Percentiles rank a stretch among this genome's conserved stretches.
Evolutionary conservation across 345 rosid species (phyloP).

Genomic region (Euclidium syriacum): DNA sequence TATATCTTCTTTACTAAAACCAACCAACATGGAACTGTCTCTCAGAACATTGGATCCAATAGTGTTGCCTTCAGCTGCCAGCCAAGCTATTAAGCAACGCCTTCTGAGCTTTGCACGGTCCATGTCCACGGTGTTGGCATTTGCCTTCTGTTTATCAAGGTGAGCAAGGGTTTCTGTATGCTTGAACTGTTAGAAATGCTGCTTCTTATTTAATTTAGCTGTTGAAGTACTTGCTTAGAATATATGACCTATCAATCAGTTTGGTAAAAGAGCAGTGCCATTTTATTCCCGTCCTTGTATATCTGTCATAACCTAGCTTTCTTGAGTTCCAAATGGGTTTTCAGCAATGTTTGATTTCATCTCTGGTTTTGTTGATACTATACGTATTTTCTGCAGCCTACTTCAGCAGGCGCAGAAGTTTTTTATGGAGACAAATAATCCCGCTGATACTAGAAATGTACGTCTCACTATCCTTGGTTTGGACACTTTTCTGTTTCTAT

Average conservation of each 20-base stretch:
- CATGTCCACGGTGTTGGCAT: conserved; percentile 72
- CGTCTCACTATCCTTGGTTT: conserved; percentile 22
- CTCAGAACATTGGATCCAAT: conserved; percentile 79
- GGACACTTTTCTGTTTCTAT: background rate
- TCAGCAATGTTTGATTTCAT: background rate
- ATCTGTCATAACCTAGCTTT: background rate
- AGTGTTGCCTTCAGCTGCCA: conserved; percentile 65
- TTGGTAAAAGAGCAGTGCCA: background rate
- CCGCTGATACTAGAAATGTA: conserved; percentile 68
- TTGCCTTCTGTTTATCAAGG: conserved; percentile 87
- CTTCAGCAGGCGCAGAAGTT: conserved; percentile 68
- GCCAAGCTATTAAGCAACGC: conserved; percentile 82
- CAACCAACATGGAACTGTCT: conserved; percentile 2
- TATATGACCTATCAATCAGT: background rate
- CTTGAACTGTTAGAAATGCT: background rate
- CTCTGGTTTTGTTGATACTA: background rate
- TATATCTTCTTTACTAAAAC: conserved; percentile 16
- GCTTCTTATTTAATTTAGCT: background rate
- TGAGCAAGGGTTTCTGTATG: conserved; percentile 27
- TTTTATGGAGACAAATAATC: conserved; percentile 52
- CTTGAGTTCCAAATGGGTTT: background rate
- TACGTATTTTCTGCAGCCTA: conserved; percentile 42
- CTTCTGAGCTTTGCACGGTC: conserved; percentile 66
- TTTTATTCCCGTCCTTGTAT: background rate
- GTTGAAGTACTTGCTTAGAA: background rate